Evolutionary conservation across 495 filamentous ascomycete species (phyloP), one percentile per base, ranked within the genome.

Genomic region (Stereocaulon alpinum): DNA sequence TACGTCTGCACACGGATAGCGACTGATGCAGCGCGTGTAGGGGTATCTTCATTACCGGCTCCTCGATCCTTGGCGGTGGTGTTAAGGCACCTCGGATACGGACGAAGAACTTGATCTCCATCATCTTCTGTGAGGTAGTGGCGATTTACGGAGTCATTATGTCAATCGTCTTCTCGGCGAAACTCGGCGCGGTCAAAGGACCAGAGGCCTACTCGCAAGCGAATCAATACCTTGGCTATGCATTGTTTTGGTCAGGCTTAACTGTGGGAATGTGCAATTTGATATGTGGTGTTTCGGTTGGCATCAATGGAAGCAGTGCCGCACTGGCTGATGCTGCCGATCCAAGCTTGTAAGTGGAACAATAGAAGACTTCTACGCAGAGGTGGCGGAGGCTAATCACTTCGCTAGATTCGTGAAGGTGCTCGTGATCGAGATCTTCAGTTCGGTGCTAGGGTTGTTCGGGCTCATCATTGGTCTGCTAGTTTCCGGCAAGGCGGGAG

Each of bases 131-230:
- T 76, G 94, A 99, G 75, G 94, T 97, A 64, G 94, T 99, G 62
- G 94, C 94, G 68, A 99, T 99, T 71, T 99, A 99, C 79, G 94
- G 94, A 67, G 91, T 99, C 67, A 99, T 99, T 74, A 97, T 97
- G 89, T 85, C 92, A 61, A 99, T 99, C 71, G 85, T 99, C 48
- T 96, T 96, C 77, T 94, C 91, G 41, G 76, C 91, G 34, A 93
- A 95, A 69, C 72, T 99, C 58, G 80, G 80, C 63, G 59, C 71
- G 17, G 74, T 88, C 32, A 58, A 73, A 24, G 70, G 68, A 7
- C 77, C 80, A 3, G 73, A 70, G 14, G 64, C 87, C 27, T 81
- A 83, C 70, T 80, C 86, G 2, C 79, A 76, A 44, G 80, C 77
- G 66, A 86, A 87, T 70, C 58, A 91, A 73, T 97, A 95, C 68